These are phyloP conservation scores for Herpetospermum pedunculosum DNA, from an alignment of 306 rosid species.

Conservation along the genomic window DNA sequence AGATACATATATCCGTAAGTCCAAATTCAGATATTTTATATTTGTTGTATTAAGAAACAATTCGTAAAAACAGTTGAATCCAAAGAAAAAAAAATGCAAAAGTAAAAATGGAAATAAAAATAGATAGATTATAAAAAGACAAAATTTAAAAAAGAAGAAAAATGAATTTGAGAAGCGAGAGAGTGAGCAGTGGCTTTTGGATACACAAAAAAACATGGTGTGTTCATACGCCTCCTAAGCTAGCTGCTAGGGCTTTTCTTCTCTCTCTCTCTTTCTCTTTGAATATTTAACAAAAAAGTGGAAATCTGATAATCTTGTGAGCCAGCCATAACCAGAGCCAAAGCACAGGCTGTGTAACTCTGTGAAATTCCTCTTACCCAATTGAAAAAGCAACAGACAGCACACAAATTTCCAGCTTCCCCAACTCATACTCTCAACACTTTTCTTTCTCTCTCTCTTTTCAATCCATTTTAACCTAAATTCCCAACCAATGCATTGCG, in stretches of 20 bases:
- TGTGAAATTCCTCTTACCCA: constrained; percentile 10
- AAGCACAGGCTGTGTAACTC: constrained; percentile 14
- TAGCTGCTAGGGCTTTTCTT: background rate
- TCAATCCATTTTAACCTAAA: background rate
- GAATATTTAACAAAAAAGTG: background rate
- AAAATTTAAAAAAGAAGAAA: background rate
- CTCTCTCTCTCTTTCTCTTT: background rate
- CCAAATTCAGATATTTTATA: too few relatives aligned
- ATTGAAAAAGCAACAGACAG: constrained; percentile 11
- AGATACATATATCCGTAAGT: too few relatives aligned
- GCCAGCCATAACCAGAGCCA: constrained; percentile 14
- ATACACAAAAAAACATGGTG: background rate
- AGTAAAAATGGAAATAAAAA: background rate
- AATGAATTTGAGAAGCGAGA: background rate
- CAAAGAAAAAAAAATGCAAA: too few relatives aligned
- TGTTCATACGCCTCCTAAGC: background rate
- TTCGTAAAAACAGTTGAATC: too few relatives aligned
- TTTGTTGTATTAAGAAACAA: too few relatives aligned
- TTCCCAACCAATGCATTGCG: constrained; percentile 7
- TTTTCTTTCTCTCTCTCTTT: background rate
- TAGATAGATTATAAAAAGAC: background rate
- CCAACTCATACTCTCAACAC: background rate
- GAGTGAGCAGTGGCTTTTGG: constrained; percentile 2
- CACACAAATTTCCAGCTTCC: constrained; percentile 20
- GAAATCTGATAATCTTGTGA: background rate